Evolutionary conservation across 257 asterid genomes (phyloP).

Genomic region (Coffea canephora): DNA sequence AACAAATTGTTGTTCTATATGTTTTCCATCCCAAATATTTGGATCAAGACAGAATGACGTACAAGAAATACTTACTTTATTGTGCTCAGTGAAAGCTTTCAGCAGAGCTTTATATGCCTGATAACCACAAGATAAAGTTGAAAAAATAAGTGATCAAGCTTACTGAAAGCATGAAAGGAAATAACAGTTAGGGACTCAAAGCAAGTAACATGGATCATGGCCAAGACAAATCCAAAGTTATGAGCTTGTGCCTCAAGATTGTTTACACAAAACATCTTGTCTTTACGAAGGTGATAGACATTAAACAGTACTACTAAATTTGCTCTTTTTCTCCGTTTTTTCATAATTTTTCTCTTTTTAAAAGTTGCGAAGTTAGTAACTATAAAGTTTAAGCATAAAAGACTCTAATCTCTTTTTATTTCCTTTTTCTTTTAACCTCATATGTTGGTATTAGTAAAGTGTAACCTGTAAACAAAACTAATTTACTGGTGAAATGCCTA

Average conservation of each 20-base stretch:
- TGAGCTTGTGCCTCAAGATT: not conserved
- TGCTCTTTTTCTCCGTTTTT: too few relatives aligned
- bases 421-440: too few relatives aligned
- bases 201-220: not conserved
- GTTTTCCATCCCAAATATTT: not conserved
- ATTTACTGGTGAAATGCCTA: too few relatives aligned
- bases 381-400: too few relatives aligned
- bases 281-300: not conserved
- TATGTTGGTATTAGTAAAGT: too few relatives aligned
- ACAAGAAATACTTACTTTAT: conserved; percentile 52
- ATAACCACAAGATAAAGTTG: conserved; percentile 1
- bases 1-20: not conserved
- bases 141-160: not conserved
- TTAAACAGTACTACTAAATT: too few relatives aligned
- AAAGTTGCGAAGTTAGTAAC: too few relatives aligned
- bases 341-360: not conserved
- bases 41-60: conserved; percentile 1
- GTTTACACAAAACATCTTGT: not conserved
- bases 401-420: too few relatives aligned
- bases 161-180: not conserved
- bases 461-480: too few relatives aligned
- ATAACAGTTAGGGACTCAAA: not conserved
- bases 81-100: conserved; percentile 81
- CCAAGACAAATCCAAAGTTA: not conserved
- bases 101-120: conserved; percentile 74